Percentiles rank a stretch among this genome's conserved stretches.
These are phyloP conservation scores for Aspergillus steynii DNA, from an alignment of 495 filamentous ascomycete genomes.

Conservation along the genomic window DNA sequence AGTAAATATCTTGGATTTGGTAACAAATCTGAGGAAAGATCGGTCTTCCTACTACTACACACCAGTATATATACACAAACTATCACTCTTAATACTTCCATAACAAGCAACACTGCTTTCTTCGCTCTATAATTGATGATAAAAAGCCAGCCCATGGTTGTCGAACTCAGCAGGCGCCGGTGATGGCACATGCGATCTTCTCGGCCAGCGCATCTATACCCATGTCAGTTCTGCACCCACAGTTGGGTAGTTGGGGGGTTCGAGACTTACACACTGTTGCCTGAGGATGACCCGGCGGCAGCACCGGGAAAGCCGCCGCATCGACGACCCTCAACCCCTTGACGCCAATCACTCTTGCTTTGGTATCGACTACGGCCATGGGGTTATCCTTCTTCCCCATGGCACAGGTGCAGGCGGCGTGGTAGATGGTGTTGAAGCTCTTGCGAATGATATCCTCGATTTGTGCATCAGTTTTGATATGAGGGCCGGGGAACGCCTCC, in stretches of 20 bases:
- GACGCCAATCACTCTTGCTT: conserved; percentile 39
- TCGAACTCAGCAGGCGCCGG: background rate
- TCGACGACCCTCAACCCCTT: conserved; percentile 54
- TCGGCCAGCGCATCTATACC: conserved; percentile 43
- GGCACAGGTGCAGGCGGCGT: conserved; percentile 45
- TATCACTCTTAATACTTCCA: too few species aligned
- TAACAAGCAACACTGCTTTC: too few species aligned
- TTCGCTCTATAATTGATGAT: too few species aligned
- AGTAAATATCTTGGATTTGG: too few species aligned
- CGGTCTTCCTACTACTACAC: too few species aligned
- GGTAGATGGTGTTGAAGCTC: conserved; percentile 40
- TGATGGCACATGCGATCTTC: conserved; percentile 48
- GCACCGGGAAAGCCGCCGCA: conserved; percentile 51
- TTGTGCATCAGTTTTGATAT: conserved; percentile 40
- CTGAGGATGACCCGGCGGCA: conserved; percentile 51
- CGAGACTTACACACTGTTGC: conserved; percentile 32
- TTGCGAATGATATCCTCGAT: conserved; percentile 41
- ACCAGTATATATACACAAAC: too few species aligned
- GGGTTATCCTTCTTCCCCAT: conserved; percentile 42
- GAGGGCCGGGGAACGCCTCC: conserved; percentile 39
- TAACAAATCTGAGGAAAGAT: too few species aligned
- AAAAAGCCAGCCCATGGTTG: too few species aligned
- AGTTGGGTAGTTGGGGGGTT: too few species aligned
- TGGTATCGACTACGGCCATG: conserved; percentile 44
- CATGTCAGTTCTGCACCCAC: background rate